Percentiles rank a stretch among this genome's conserved stretches.
Conservation (phyloP, 2,329 filamentous ascomycete species). For the Aspergillus latus region DNA sequence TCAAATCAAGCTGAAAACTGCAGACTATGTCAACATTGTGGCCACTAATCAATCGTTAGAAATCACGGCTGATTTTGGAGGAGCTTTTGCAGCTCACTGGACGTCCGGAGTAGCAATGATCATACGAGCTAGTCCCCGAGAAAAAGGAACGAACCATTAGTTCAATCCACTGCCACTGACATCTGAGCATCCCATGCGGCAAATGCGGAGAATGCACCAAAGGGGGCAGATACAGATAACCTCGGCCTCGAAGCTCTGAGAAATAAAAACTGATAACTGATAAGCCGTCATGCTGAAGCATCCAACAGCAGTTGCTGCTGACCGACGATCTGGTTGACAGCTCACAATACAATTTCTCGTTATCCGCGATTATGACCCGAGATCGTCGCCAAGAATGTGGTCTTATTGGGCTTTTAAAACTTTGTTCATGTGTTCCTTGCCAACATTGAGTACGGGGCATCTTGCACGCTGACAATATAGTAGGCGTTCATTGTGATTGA, state of each 20-base stretch:
- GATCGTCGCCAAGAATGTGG: neutral
- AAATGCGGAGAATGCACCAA: conserved; percentile 11
- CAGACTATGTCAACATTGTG: neutral
- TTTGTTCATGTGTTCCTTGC: neutral
- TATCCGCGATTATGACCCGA: neutral
- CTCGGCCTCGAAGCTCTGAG: neutral
- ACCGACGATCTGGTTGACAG: neutral
- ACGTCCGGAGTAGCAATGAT: conserved; percentile 1
- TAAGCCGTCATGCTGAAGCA: conserved; percentile 4
- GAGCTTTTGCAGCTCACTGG: neutral
- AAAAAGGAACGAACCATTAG: conserved; percentile 1
- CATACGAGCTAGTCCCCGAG: neutral
- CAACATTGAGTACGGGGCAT: neutral
- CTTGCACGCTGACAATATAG: neutral
- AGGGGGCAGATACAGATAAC: conserved; percentile 1
- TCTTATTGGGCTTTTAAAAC: neutral
- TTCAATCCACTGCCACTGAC: neutral
- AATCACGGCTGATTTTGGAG: neutral
- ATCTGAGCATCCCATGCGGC: conserved; percentile 6
- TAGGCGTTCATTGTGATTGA: neutral
- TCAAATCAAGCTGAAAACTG: neutral
- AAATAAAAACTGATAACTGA: conserved; percentile 9
- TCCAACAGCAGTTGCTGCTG: neutral
- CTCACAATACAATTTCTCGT: conserved; percentile 2
- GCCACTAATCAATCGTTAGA: neutral